Evolutionary conservation across 2,329 filamentous ascomycete genomes (phyloP), one percentile per base, ranked within the genome.

Genomic region (Pseudomassariella vexata): DNA sequence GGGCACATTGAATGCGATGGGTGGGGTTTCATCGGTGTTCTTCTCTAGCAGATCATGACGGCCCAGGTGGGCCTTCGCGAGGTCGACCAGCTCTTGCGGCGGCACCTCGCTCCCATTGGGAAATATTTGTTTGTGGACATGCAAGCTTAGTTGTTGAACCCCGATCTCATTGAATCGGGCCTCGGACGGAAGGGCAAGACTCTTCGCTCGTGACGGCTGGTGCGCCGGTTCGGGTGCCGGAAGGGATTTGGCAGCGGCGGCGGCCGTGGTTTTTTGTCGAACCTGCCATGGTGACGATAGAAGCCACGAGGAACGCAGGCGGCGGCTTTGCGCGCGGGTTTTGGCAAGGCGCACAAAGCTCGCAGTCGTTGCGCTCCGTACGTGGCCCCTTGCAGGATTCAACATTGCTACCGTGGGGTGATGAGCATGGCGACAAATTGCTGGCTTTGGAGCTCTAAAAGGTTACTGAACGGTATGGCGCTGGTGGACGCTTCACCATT

Each of bases 41-140:
- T 95, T 96, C 22, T 87, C 92, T 10, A 89, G 70, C 11, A 98
- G 66, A 17, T 95, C 85, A 66, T 98, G 92, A 23, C 85, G 79
- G 6, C 65, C 70, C 24, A 98, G 68, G 57, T 98, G 92, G 41
- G 94, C 80, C 45, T 73, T 80, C 0, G 92, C 82, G 11, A 98
- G 70, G 9, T 82, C 67, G 22, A 96, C 76, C 6, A 98, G 76
- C 37, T 88, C 76, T 25, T 74, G 62, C 2, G 85, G 76, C 3
- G 83, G 73, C 3, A 75, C 64, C 9, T 68, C 59, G 39, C 58
- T 52, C 28, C 63, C 64, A 23, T 67, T 62, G 5, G 75, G 76
- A 52, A 98, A 98, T 24, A 98, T 64, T 59, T 96, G 92, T 2
- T 74, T 55, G 57, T 90, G 85, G 26, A 98, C 71, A 64, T 89